Evolutionary conservation across 176 grass and related monocot genomes (phyloP), one percentile per base, ranked within the genome.

Genomic region (Rhynchospora pubera): DNA sequence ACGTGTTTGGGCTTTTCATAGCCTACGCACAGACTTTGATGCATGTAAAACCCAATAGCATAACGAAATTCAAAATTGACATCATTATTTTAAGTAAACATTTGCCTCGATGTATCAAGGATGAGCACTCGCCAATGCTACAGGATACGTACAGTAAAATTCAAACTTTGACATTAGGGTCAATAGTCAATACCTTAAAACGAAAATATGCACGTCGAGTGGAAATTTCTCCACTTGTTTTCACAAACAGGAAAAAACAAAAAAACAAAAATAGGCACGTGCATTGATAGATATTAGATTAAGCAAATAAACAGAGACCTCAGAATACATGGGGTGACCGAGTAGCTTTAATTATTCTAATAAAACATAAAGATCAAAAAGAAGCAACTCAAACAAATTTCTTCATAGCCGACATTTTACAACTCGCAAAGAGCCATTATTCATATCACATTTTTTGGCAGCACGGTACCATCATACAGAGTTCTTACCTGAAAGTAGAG

Each of bases 381-480:
- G 43, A 74, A 14, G 16, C 13, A 74, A 81, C 42, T 32, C 61
- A 2, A 65, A 26, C n/a, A 81, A 21, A 43, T 28, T 80, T 61
- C 16, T 62, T 80, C 57, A 80, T 60, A 80, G 42, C 78, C 56
- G 57, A 80, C 57, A 80, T 80, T 80, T 62, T 44, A 80, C 58
- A 59, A 45, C 18, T 62, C 57, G n/a, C 55, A 24, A 80, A 30
- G 57, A 62, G 57, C 8, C 59, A 47, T 62, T 51, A 81, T 82
- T 82, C 61, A 82, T 48, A 65, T 65, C 21, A 67, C 79, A 52
- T 53, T 82, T 79, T 82, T 82, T 82, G 79, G 79, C 23, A 82
- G 61, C 34, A 34, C 11, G 6, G 79, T 82, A 3, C 14, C 21
- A 46, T 82, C 58, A 3, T 66, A 67, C 22, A 21, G 26, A 7